These are phyloP conservation scores for Magnusiomyces paraingens DNA, from an alignment of 1,139 yeast species.

Conservation along the genomic window DNA sequence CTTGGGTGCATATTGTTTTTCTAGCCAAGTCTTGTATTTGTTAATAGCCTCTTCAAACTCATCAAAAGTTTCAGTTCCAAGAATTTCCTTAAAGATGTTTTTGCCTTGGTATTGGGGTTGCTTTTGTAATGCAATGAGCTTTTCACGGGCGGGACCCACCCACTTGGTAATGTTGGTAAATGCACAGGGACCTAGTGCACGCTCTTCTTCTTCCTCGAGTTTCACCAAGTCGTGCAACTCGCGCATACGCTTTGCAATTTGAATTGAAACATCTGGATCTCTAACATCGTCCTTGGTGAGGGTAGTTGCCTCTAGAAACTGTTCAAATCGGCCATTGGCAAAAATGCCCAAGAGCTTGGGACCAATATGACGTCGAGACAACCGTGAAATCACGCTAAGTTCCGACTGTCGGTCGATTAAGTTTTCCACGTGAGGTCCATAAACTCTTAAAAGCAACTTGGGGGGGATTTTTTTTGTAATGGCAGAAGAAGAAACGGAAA, in stretches of 20 bases:
- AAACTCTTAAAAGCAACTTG: slow-evolving; percentile 63
- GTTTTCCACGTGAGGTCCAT: slow-evolving; percentile 85
- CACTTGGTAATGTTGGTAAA: slow-evolving; percentile 73
- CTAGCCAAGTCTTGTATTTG: slow-evolving; percentile 59
- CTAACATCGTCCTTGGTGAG: slow-evolving; percentile 67
- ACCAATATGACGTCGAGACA: slow-evolving; percentile 75
- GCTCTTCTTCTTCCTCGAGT: slow-evolving; percentile 47
- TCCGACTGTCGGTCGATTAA: slow-evolving; percentile 84
- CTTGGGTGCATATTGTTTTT: slow-evolving; percentile 39
- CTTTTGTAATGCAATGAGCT: slow-evolving; percentile 28
- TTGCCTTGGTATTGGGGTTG: slow-evolving; percentile 11
- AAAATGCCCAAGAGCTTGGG: slow-evolving; percentile 86
- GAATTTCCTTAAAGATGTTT: slow-evolving; percentile 19
- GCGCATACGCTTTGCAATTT: slow-evolving; percentile 94
- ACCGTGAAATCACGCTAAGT: slow-evolving; percentile 60
- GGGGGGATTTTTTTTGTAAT: slow-evolving; percentile 32
- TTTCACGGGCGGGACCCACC: slow-evolving; percentile 50
- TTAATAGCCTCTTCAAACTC: slow-evolving; percentile 28
- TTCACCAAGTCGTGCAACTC: slow-evolving; percentile 80
- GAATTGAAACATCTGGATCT: slow-evolving; percentile 67
- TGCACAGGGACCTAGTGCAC: slow-evolving; percentile 51
- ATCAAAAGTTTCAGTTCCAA: slow-evolving; percentile 13
- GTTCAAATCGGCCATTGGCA: slow-evolving; percentile 87
- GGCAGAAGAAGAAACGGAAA: no score
- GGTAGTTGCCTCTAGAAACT: slow-evolving; percentile 74